Conservation (phyloP, 2,329 filamentous ascomycete genomes). For the Metarhizium brunneum region DNA sequence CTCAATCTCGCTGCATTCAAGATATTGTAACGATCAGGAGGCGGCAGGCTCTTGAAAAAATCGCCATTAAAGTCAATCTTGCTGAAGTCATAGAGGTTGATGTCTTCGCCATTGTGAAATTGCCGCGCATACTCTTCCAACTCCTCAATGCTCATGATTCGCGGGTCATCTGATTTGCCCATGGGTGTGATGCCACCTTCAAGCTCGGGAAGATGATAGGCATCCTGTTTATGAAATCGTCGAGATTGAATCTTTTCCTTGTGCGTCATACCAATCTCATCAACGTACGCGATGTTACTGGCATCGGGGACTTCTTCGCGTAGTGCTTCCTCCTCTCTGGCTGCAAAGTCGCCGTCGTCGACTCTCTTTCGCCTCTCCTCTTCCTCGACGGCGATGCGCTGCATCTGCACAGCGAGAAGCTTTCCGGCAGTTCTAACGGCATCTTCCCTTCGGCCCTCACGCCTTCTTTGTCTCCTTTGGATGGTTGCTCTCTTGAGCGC, state of each 20-base stretch:
- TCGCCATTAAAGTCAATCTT: slow-evolving; percentile 97
- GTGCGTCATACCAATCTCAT: slow-evolving; percentile 75
- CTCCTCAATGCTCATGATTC: slow-evolving; percentile 94
- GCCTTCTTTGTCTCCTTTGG: slow-evolving; percentile 61
- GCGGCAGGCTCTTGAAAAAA: slow-evolving; percentile 86
- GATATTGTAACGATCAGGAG: slow-evolving; percentile 92
- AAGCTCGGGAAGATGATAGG: slow-evolving; percentile 88
- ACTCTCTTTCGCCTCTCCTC: slow-evolving; percentile 50
- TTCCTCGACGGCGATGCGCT: slow-evolving; percentile 80
- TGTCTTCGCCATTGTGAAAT: slow-evolving; percentile 86
- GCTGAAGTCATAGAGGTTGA: slow-evolving; percentile 88
- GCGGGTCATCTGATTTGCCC: slow-evolving; percentile 83
- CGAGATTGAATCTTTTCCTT: slow-evolving; percentile 66
- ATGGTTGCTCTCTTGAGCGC: slow-evolving; percentile 87
- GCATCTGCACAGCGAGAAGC: slow-evolving; percentile 88
- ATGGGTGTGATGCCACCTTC: slow-evolving; percentile 72
- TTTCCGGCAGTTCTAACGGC: slow-evolving; percentile 85
- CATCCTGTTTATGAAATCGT: slow-evolving; percentile 83
- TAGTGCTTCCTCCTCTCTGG: slow-evolving; percentile 30
- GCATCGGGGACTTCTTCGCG: slow-evolving; percentile 60
- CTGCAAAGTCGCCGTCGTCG: slow-evolving; percentile 33
- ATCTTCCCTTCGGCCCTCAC: slow-evolving; percentile 89
- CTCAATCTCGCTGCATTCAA: slow-evolving; percentile 85
- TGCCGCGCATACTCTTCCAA: slow-evolving; percentile 88
- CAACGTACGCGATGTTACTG: slow-evolving; percentile 73